Conservation (phyloP, 352 stramenopile genomes). For the Phytophthora agathidicida region DNA sequence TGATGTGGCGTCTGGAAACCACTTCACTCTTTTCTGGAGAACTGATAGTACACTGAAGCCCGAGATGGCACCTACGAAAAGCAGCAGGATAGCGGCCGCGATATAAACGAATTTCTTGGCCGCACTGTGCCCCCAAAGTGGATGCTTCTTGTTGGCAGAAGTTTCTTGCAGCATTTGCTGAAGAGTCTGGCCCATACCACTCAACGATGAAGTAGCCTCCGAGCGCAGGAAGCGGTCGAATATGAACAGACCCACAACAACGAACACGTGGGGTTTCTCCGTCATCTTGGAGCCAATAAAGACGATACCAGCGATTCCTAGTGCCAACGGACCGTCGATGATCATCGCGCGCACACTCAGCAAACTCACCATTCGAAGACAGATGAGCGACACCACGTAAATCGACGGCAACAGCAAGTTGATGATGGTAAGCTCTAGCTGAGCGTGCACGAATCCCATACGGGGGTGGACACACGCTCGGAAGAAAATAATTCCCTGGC, state of each 20-base stretch:
- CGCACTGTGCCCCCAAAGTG: conserved; percentile 55
- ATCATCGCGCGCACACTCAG: conserved; percentile 53
- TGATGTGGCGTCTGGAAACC: conserved; percentile 82
- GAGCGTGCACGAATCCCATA: conserved; percentile 89
- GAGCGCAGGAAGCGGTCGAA: conserved; percentile 75
- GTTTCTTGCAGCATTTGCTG: conserved; percentile 75
- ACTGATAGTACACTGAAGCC: conserved; percentile 81
- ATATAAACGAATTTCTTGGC: conserved; percentile 75
- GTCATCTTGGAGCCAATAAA: conserved; percentile 79
- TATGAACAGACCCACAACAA: conserved; percentile 78
- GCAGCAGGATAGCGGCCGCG: conserved; percentile 59
- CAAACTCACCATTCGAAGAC: conserved; percentile 73
- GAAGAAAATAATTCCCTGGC: conserved; percentile 81
- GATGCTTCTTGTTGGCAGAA: conserved; percentile 41
- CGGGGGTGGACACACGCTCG: conserved; percentile 77
- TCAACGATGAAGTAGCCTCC: conserved; percentile 52
- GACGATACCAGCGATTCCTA: conserved; percentile 54
- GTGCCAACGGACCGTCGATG: conserved; percentile 59
- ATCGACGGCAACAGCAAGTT: conserved; percentile 87
- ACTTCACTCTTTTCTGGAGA: conserved; percentile 71
- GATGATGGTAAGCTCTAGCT: conserved; percentile 90
- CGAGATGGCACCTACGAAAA: conserved; percentile 74
- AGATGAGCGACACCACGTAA: conserved; percentile 86
- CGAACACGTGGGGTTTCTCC: conserved; percentile 74
- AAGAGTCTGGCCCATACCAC: conserved; percentile 54